Evolutionary conservation across 495 filamentous ascomycete species (phyloP), one percentile per base, ranked within the genome.

Genomic region (Tuber borchii): DNA sequence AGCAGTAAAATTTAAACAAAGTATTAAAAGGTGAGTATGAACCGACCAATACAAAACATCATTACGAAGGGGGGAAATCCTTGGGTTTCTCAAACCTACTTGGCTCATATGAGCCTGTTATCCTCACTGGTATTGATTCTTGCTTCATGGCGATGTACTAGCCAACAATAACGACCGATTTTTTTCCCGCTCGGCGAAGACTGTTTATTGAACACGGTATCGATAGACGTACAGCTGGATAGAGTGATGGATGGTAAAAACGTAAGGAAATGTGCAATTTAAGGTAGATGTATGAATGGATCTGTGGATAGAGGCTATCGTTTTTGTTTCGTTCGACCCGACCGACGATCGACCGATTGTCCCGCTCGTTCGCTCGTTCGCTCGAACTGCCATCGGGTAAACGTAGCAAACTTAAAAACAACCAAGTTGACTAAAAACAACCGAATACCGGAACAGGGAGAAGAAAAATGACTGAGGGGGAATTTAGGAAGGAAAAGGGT

Each of bases 321-420:
- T 65, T 65, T 65, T 34, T 65, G 56, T 12, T 74, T 75, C 80
- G 71, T 80, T 79, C 78, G 78, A 75, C 73, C 78, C 56, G 72
- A 79, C 78, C 76, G 73, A 79, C 72, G 77, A 78, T 76, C 73
- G 76, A 81, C 76, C 79, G 79, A 78, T 71, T 71, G 70, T 71
- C 70, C 73, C 56, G 44, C 73, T 69, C 76, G 78, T 75, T 75
- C 79, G 79, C 71, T 80, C 78, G 78, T 80, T 81, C 79, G 79
- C 77, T 81, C 76, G 79, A 81, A 81, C 79, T 81, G 79, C 75
- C 77, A 81, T 79, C 73, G 78, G 77, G 81, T 81, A 81, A 81
- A 78, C 75, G 79, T 77, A 81, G 78, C 76, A 81, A 76, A 74
- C 78, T 74, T 69, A 74, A 80, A 76, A 72, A 74, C 73, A 76